Evolutionary conservation across 1,284 basidiomycete genomes (phyloP).

Genomic region (Pascua guehoae): DNA sequence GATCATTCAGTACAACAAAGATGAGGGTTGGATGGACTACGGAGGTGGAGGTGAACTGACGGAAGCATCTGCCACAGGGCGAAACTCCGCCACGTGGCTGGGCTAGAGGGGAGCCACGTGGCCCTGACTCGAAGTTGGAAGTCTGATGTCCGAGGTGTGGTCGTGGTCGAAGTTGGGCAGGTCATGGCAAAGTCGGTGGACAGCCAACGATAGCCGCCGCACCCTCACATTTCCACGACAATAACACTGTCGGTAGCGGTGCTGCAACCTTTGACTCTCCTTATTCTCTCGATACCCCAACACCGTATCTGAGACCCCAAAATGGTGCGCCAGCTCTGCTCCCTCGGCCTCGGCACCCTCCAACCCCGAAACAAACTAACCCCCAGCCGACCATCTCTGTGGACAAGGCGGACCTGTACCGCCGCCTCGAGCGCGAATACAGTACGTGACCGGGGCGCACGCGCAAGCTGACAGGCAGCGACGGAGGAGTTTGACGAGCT

Average conservation of each 20-base stretch:
- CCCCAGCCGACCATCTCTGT: conserved; percentile 82
- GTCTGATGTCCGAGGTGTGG: no score
- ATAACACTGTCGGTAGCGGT: conserved; percentile 1
- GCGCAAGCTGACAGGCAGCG: conserved; percentile 54
- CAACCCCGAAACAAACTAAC: conserved; percentile 3
- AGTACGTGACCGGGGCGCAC: conserved; percentile 54
- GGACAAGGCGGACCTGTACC: conserved; percentile 91
- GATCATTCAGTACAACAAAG: background rate
- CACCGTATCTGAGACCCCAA: background rate
- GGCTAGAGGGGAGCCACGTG: background rate
- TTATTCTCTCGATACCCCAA: background rate
- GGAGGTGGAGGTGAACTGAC: background rate
- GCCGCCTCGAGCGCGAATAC: conserved; percentile 77
- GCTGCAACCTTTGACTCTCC: no score
- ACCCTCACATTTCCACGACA: background rate
- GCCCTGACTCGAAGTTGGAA: no score
- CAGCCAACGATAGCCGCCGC: no score
- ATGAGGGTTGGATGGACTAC: background rate
- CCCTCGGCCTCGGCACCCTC: no score
- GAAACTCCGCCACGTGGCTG: conserved; percentile 2
- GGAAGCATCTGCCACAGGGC: background rate
- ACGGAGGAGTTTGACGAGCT: conserved; percentile 91
- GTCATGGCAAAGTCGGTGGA: no score
- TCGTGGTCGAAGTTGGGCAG: no score
- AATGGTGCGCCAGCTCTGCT: background rate